Conservation (phyloP, 2,329 filamentous ascomycete species). For the Scedosporium minutisporum region DNA sequence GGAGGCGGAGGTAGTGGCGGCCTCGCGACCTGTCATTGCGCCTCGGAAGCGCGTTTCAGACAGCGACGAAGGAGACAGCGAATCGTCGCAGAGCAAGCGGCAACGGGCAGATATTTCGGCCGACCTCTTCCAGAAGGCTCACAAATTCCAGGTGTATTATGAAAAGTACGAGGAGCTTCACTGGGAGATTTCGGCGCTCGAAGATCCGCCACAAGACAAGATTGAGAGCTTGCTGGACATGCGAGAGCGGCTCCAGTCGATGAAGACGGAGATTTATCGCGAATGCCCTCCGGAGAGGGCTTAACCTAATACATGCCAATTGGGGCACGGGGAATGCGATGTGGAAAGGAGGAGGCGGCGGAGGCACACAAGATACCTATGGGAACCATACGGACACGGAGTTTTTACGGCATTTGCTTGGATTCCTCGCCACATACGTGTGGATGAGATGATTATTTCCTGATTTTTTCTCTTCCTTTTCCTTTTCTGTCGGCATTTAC, state of each 20-base stretch:
- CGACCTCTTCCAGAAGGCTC: conserved; percentile 43
- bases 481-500: background rate
- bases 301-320: background rate
- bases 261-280: conserved; percentile 51
- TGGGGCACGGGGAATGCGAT: background rate
- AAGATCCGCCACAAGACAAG: conserved; percentile 41
- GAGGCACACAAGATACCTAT: background rate
- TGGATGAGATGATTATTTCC: background rate
- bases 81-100: conserved; percentile 17
- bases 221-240: conserved; percentile 42
- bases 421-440: background rate
- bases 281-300: conserved; percentile 24
- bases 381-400: background rate
- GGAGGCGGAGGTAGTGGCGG: background rate
- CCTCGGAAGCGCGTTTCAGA: conserved; percentile 5
- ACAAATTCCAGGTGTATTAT: conserved; percentile 46
- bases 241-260: conserved; percentile 40
- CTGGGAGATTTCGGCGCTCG: conserved; percentile 39
- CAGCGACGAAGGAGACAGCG: conserved; percentile 13
- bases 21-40: conserved; percentile 1
- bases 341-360: background rate
- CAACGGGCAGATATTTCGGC: conserved; percentile 17
- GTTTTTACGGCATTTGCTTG: background rate
- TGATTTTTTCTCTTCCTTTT: conserved; percentile 7
- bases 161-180: conserved; percentile 48